Conservation (phyloP, 257 asterid genomes). For the Plantago major region DNA sequence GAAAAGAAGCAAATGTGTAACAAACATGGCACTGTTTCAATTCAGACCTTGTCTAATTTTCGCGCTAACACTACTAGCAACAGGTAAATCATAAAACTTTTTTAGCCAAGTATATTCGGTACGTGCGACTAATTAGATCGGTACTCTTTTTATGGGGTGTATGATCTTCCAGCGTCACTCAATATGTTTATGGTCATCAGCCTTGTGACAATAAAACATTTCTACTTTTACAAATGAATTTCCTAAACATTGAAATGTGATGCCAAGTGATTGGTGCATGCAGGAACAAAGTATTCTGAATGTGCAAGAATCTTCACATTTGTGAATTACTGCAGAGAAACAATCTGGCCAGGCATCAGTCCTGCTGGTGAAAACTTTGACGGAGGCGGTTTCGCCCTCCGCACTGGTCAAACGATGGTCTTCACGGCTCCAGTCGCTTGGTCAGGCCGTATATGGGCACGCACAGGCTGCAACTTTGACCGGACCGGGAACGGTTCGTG, state of each 20-base stretch:
- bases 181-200: neutral
- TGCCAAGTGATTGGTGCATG: neutral
- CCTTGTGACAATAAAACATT: neutral
- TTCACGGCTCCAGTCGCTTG: constrained; percentile 72
- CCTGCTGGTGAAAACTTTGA: constrained; percentile 62
- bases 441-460: constrained; percentile 87
- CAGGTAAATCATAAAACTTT: constrained; percentile 26
- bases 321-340: constrained; percentile 66
- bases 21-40: constrained; percentile 23
- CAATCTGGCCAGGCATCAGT: constrained; percentile 78
- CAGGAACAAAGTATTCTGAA: constrained; percentile 44
- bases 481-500: constrained; percentile 65
- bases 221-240: neutral
- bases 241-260: neutral
- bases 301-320: constrained; percentile 72
- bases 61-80: constrained; percentile 24
- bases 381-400: constrained; percentile 78
- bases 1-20: neutral
- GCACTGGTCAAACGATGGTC: constrained; percentile 45
- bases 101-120: too few species aligned
- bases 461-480: constrained; percentile 88
- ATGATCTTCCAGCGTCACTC: too few species aligned
- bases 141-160: too few species aligned
- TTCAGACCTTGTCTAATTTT: constrained; percentile 10
- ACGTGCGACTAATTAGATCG: too few species aligned